phyloP scores from a whole-genome alignment of 768 basidiomycete species.

The Leucosporidium scottii region DNA sequence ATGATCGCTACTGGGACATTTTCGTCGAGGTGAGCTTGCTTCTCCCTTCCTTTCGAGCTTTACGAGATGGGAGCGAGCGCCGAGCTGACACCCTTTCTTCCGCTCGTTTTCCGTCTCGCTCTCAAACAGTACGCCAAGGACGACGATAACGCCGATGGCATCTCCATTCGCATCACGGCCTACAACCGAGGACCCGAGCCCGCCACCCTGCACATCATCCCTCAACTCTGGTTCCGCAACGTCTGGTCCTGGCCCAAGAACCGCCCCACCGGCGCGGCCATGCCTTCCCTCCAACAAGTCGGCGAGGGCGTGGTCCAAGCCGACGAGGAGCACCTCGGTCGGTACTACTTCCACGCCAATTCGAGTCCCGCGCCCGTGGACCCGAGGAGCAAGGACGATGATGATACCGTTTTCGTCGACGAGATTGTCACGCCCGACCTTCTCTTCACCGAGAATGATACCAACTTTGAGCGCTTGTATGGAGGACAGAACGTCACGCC shows the following conservation, averaged over 20 bases:
- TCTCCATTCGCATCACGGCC: conserved; percentile 87
- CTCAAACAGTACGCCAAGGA: conserved; percentile 84
- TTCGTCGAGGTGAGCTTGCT: conserved; percentile 76
- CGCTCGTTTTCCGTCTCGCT: background rate
- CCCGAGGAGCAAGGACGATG: conserved; percentile 46
- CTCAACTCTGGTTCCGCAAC: conserved; percentile 95
- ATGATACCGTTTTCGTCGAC: conserved; percentile 54
- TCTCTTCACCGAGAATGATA: conserved; percentile 94
- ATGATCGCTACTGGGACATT: conserved; percentile 95
- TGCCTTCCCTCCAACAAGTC: conserved; percentile 42
- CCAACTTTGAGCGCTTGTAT: conserved; percentile 87
- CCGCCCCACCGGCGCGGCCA: conserved; percentile 40
- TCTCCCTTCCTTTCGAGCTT: background rate
- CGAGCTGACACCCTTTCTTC: background rate
- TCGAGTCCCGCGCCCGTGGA: conserved; percentile 86
- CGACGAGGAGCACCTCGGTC: conserved; percentile 38
- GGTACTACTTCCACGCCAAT: conserved; percentile 74
- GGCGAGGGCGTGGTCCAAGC: conserved; percentile 43
- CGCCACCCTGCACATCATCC: conserved; percentile 86
- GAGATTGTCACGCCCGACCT: conserved; percentile 73
- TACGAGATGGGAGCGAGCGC: background rate
- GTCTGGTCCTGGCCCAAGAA: conserved; percentile 86
- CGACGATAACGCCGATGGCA: conserved; percentile 74
- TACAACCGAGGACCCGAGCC: conserved; percentile 96
- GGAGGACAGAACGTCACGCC: conserved; percentile 72